These are phyloP conservation scores for Dillenia suffruticosa DNA, from an alignment of 164 flowering plant species.

Conservation along the genomic window DNA sequence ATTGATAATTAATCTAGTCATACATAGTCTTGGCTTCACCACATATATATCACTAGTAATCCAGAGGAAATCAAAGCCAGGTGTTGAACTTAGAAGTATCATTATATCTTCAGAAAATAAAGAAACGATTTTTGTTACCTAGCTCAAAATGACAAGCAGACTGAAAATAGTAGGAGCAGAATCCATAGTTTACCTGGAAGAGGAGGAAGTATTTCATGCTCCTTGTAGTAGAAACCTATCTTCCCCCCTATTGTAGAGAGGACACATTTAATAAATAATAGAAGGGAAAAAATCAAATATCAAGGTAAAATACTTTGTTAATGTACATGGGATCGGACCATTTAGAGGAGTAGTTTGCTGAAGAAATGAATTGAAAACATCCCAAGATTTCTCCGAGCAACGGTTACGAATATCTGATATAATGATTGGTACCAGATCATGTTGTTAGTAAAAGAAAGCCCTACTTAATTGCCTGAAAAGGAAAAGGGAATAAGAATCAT, in stretches of 20 bases:
- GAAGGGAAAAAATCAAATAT: neutral
- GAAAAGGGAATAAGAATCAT: neutral
- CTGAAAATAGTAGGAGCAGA: neutral
- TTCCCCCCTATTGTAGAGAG: constrained; percentile 61
- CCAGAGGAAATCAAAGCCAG: no score
- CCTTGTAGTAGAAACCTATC: constrained; percentile 92
- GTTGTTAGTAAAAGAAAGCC: neutral
- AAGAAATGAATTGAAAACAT: constrained; percentile 57
- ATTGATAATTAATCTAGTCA: no score
- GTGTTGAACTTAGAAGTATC: no score
- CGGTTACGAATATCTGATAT: constrained; percentile 68
- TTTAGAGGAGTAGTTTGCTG: constrained; percentile 76
- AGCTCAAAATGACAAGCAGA: no score
- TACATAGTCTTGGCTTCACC: no score
- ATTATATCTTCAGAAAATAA: no score
- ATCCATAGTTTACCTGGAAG: constrained; percentile 60
- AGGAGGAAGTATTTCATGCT: constrained; percentile 96
- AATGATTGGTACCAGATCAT: constrained; percentile 1
- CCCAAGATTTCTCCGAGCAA: constrained; percentile 83
- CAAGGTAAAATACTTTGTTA: neutral
- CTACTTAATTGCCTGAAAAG: no score
- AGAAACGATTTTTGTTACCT: no score
- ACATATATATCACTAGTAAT: no score
- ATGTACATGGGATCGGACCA: constrained; percentile 35
- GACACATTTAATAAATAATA: neutral